A percentile compares a stretch with the other conserved stretches of the same genome.
These are phyloP conservation scores for Fusarium pininemorale DNA, from an alignment of 2,329 filamentous ascomycete species.

Conservation along the genomic window DNA sequence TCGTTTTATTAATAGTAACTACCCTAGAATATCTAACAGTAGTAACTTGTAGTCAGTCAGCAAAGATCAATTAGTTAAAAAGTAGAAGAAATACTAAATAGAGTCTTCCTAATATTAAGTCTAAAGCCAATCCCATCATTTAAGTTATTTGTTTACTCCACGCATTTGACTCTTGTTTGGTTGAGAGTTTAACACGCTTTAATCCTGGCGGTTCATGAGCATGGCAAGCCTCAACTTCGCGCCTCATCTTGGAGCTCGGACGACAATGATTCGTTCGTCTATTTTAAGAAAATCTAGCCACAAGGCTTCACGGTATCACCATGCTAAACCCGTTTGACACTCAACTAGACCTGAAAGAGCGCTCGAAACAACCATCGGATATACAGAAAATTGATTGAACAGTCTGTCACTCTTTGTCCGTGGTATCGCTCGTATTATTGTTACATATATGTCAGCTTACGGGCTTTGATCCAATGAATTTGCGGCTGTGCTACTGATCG, in stretches of 20 bases:
- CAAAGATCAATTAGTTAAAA: fast-evolving
- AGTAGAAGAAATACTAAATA: neutral
- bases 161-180: neutral
- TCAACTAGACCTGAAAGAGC: neutral
- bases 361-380: neutral
- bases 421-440: neutral
- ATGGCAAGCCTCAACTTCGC: fast-evolving
- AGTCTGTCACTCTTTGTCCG: neutral
- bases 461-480: neutral
- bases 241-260: neutral
- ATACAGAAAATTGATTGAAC: neutral
- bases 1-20: too few relatives aligned
- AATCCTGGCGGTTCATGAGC: neutral
- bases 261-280: neutral
- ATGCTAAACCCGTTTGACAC: neutral
- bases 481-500: neutral
- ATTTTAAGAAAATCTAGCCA: neutral
- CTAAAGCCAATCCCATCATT: neutral
- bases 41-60: too few relatives aligned
- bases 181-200: neutral
- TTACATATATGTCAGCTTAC: neutral
- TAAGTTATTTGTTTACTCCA: neutral
- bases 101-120: fast-evolving
- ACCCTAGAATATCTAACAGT: too few relatives aligned
- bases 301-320: neutral